A percentile compares a stretch with the other conserved stretches of the same genome.
phyloP scores from a whole-genome alignment of 2,329 filamentous ascomycete species.

The Scytalidium lignicola region DNA sequence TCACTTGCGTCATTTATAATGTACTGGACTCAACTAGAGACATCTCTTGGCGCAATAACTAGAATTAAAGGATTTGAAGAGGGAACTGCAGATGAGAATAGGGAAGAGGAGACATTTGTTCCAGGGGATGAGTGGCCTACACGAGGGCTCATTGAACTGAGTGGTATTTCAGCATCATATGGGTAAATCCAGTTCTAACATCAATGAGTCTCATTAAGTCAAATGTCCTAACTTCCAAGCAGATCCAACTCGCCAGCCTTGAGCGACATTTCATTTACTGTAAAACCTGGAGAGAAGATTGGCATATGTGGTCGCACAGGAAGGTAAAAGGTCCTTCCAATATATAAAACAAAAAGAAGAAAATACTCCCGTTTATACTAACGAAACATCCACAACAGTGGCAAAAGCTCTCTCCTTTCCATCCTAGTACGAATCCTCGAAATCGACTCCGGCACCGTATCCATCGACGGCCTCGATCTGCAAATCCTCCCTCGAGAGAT shows the following conservation, averaged over 20 bases:
- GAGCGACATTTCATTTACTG: constrained; percentile 30
- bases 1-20: constrained; percentile 10
- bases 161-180: constrained; percentile 2
- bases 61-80: constrained; percentile 48
- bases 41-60: constrained; percentile 50
- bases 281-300: constrained; percentile 51
- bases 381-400: no score
- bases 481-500: constrained; percentile 34
- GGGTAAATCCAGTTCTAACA: constrained; percentile 20
- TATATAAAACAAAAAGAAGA: no score
- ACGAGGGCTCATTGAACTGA: not conserved
- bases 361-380: no score
- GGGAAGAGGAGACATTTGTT: not conserved
- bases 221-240: no score
- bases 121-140: not conserved
- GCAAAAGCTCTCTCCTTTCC: constrained; percentile 44
- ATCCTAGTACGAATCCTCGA: constrained; percentile 45
- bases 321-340: no score
- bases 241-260: constrained; percentile 24
- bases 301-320: constrained; percentile 47
- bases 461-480: constrained; percentile 39
- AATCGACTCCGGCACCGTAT: constrained; percentile 34
- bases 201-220: no score
- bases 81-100: constrained; percentile 35
- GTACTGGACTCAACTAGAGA: constrained; percentile 54